phyloP scores from a whole-genome alignment of 2,329 filamentous ascomycete genomes.

The Talaromyces sp. region DNA sequence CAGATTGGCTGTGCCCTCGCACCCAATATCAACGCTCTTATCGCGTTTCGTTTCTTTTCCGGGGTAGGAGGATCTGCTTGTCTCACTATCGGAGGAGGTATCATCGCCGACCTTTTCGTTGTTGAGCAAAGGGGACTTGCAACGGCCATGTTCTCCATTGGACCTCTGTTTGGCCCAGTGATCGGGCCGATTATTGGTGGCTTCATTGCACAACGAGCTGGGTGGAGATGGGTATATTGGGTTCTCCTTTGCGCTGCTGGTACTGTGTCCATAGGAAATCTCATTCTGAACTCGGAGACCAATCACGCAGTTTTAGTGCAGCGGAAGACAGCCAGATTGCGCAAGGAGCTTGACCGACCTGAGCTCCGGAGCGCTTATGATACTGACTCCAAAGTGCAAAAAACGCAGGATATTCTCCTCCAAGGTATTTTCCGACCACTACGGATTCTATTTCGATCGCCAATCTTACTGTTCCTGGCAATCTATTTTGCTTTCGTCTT shows the following conservation, averaged over 20 bases:
- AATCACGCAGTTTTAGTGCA: conserved; percentile 57
- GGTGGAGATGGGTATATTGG: conserved; percentile 53
- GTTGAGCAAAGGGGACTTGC: conserved; percentile 21
- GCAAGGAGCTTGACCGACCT: conserved; percentile 36
- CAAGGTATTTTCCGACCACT: conserved; percentile 49
- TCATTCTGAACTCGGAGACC: conserved; percentile 47
- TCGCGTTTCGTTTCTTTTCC: conserved; percentile 58
- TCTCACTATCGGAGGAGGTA: conserved; percentile 38
- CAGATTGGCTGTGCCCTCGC: conserved; percentile 61
- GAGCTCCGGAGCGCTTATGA: conserved; percentile 8
- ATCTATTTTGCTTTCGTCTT: conserved; percentile 45
- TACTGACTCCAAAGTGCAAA: conserved; percentile 41
- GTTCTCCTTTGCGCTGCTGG: conserved; percentile 35
- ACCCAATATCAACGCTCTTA: conserved; percentile 48
- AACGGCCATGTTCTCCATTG: conserved; percentile 20
- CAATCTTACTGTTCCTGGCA: conserved; percentile 48
- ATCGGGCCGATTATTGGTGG: conserved; percentile 48
- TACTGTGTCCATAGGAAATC: conserved; percentile 35
- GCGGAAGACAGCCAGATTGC: conserved; percentile 52
- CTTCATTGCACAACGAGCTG: conserved; percentile 43
- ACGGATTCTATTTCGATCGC: conserved; percentile 53
- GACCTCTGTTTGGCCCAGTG: conserved; percentile 32
- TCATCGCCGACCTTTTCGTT: conserved; percentile 23
- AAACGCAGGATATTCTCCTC: conserved; percentile 37
- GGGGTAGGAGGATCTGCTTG: conserved; percentile 59